Evolutionary conservation across 345 rosid genomes (phyloP), one percentile per base, ranked within the genome.

Genomic region (Cardamine chenopodiifolia): DNA sequence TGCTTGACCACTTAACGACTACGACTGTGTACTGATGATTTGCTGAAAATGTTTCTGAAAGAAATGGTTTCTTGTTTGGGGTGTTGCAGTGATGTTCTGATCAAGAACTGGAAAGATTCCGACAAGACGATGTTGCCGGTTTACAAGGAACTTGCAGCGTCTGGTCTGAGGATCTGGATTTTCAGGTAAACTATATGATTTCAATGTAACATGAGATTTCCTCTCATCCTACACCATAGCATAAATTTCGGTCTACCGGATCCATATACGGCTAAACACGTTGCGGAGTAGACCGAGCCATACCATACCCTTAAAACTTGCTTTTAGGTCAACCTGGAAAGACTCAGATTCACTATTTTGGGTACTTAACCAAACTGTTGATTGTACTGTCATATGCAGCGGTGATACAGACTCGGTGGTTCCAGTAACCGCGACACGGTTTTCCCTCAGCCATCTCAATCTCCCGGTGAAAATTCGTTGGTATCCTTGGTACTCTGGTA

Each of bases 401-500:
- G 98, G 98, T 2, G 98, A 94, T 72, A 89, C 93, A 44, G 97
- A 94, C 68, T 82, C 98, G 0, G 90, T 94, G 26, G 93, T 92
- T 34, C 97, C 97, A 1, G 95, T 92, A 71, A 95, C 93, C 0
- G 97, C 99, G 20, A 95, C 99, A 6, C 78, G 97, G 78, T 92
- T 90, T 80, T 80, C 96, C 17, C 89, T 95, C 3, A 72, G 87
- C 81, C 96, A 88, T 77, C 89, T 95, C 9, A 89, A 87, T 70
- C 93, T 90, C 52, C 57, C 84, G 13, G 80, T 85, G 23, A 87
- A 83, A 80, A 88, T 82, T 4, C 83, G 79, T n/a, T 90, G 98
- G 98, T 87, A 91, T 34, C 96, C 98, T 17, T 91, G 98, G 98
- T 87, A 90, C 79, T 75, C 88, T 3, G 88, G 80, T 62, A 74